Conservation (phyloP, 2,329 filamentous ascomycete species). For the Aspergillus sp. region DNA sequence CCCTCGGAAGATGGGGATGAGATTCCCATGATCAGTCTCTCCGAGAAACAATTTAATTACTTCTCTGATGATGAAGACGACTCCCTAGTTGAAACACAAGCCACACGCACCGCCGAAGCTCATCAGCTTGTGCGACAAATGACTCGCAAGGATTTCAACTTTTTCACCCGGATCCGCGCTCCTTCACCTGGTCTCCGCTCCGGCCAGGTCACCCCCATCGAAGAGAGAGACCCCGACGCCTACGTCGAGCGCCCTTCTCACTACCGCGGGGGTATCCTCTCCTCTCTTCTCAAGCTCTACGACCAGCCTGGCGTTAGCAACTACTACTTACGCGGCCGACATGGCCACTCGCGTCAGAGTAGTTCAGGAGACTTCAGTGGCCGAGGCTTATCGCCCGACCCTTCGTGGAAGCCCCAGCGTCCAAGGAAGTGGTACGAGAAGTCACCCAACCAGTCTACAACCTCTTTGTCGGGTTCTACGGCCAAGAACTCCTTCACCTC, state of each 20-base stretch:
- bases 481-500: slow-evolving; percentile 28
- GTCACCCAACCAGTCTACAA: slow-evolving; percentile 32
- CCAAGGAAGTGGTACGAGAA: slow-evolving; percentile 42
- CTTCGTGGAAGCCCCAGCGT: slow-evolving; percentile 27
- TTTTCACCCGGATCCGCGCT: slow-evolving; percentile 32
- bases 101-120: slow-evolving; percentile 29
- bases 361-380: slow-evolving; percentile 31
- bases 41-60: slow-evolving; percentile 31
- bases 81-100: slow-evolving; percentile 24
- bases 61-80: slow-evolving; percentile 32
- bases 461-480: slow-evolving; percentile 31
- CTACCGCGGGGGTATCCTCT: slow-evolving; percentile 71
- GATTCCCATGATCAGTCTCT: slow-evolving; percentile 32
- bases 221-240: slow-evolving; percentile 51
- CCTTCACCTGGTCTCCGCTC: slow-evolving; percentile 31
- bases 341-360: slow-evolving; percentile 29
- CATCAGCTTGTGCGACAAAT: slow-evolving; percentile 35
- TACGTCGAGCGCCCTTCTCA: slow-evolving; percentile 66
- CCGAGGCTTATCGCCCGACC: slow-evolving; percentile 31
- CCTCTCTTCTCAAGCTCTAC: slow-evolving; percentile 69
- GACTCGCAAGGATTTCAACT: slow-evolving; percentile 31
- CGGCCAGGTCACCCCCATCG: slow-evolving; percentile 31
- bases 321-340: slow-evolving; percentile 25
- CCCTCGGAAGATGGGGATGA: slow-evolving; percentile 32
- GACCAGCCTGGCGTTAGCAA: slow-evolving; percentile 45